Base-by-base conservation (phyloP, 2,329 filamentous ascomycete genomes). In the Colletotrichum karsti region DNA sequence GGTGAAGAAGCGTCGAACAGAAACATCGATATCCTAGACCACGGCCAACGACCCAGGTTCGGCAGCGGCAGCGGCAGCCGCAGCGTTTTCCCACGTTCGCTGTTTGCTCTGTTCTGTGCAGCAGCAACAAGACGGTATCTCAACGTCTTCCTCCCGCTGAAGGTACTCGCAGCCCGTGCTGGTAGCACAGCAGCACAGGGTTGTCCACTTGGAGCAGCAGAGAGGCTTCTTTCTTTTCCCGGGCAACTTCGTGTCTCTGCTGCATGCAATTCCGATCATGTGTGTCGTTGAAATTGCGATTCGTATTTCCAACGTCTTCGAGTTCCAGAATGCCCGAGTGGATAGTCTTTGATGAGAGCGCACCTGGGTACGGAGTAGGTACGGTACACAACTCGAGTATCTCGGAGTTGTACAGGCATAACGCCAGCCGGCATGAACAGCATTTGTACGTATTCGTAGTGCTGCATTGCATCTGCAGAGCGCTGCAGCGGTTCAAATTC, bases 251-350 rank as follows among this genome's bases (percentile, higher is more conserved):
- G 10, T 35, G 33, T 54, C 28, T 50, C 42, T 24, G 30, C 24
- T n/a, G n/a, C 8, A n/a, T 12, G 48, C 48, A 18, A 51, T 12
- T 20, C 39, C 12, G 15, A 15, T 13, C 48, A 33, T 30, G 8
- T 41, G 24, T 57, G 13, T 28, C 8, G 46, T 46, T 50, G 37
- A 67, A 41, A 67, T 67, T 64, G 30, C 59, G 26, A 46, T 53
- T 67, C 64, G 64, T 67, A 58, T 67, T 53, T 30, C 26, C 33
- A 12, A 30, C 37, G 15, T 26, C n/a, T 63, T 37, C 33, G 57
- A 57, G 57, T 42, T 64, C 42, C 59, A 51, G 53, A 30, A 60
- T 50, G 33, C 39, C 24, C 39, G 28, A 42, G 28, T 41, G 39
- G 51, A 24, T 41, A 50, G 41, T 18, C 44, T n/a, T 22, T 26